Percentiles rank a stretch among this genome's conserved stretches.
Evolutionary conservation across 768 basidiomycete genomes (phyloP).

Genomic region (Amanita brunnescens): DNA sequence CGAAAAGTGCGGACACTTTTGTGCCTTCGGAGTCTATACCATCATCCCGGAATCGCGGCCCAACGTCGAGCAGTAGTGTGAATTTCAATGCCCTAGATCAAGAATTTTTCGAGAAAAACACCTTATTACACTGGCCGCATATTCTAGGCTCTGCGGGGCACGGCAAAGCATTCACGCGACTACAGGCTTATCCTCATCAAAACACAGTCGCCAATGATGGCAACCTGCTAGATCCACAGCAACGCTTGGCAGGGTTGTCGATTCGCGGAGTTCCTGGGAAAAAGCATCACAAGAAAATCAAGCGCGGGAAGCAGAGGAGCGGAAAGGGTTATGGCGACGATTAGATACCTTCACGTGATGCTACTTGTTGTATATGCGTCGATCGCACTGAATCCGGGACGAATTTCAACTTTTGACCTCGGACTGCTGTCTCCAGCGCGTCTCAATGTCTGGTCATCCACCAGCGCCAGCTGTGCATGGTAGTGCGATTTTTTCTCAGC

Average conservation of each 20-base stretch:
- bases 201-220: constrained; percentile 75
- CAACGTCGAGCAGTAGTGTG: constrained; percentile 19
- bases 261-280: constrained; percentile 45
- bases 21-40: constrained; percentile 33
- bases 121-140: constrained; percentile 51
- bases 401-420: background rate
- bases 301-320: constrained; percentile 80
- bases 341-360: constrained; percentile 4
- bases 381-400: background rate
- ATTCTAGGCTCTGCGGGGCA: constrained; percentile 49
- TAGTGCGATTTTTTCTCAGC: background rate
- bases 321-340: constrained; percentile 81
- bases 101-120: constrained; percentile 67
- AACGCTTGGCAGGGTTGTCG: constrained; percentile 33
- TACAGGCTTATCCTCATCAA: constrained; percentile 75
- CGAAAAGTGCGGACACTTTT: constrained; percentile 78
- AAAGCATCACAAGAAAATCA: constrained; percentile 80
- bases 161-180: constrained; percentile 54
- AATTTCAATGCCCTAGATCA: constrained; percentile 70
- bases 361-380: background rate
- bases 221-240: constrained; percentile 38
- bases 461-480: background rate
- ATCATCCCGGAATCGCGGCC: constrained; percentile 21
- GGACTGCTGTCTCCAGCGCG: background rate
- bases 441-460: background rate